Conservation (phyloP, 2,329 filamentous ascomycete species). For the Geosmithia morbida region DNA sequence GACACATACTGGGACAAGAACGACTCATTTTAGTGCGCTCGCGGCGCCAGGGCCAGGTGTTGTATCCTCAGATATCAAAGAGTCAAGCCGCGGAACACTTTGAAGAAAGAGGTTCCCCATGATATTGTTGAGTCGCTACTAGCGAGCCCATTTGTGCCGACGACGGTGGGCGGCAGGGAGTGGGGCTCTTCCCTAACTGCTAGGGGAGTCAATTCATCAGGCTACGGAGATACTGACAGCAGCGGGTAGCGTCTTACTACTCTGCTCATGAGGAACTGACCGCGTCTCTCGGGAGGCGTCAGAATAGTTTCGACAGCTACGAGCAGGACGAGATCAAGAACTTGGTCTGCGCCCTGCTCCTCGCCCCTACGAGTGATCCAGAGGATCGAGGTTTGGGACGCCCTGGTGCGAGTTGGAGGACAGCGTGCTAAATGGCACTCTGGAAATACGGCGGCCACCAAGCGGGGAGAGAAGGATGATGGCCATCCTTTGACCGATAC, state of each 20-base stretch:
- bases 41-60: neutral
- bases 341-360: neutral
- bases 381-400: neutral
- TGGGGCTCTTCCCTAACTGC: neutral
- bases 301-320: neutral
- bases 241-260: neutral
- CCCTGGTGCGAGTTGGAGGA: neutral
- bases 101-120: neutral
- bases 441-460: neutral
- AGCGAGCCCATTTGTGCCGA: neutral
- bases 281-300: neutral
- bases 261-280: no score
- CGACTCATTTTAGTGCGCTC: neutral
- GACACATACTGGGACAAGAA: neutral
- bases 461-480: neutral
- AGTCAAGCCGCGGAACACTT: neutral
- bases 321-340: neutral
- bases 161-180: neutral
- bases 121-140: neutral
- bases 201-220: neutral
- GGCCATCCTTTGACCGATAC: neutral
- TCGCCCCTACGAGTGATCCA: neutral
- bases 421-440: neutral
- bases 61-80: neutral
- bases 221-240: no score